Evolutionary conservation across 1,139 yeast genomes (phyloP).

Genomic region (Hemisphaericaspora xylofermentans): DNA sequence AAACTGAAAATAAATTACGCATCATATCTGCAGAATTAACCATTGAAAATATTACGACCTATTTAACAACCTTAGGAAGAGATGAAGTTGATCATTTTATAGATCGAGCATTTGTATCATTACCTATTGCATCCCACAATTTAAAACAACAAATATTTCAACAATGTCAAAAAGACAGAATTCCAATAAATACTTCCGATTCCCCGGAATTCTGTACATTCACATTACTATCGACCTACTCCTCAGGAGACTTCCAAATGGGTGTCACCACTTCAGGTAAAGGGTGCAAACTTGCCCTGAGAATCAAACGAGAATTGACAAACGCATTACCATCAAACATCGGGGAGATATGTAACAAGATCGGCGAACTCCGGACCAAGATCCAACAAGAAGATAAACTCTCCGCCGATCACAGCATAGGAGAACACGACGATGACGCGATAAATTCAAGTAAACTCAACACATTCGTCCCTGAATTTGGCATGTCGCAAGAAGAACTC

Average conservation of each 20-base stretch:
- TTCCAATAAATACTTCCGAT: constrained; percentile 82
- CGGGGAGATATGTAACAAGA: constrained; percentile 63
- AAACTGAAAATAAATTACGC: constrained; percentile 23
- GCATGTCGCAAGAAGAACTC: constrained; percentile 51
- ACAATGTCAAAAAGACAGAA: constrained; percentile 58
- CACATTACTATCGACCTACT: constrained; percentile 69
- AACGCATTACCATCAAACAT: constrained; percentile 66
- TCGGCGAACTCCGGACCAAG: constrained; percentile 62
- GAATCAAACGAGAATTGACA: constrained; percentile 74
- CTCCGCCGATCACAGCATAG: constrained; percentile 36
- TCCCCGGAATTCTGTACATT: constrained; percentile 72
- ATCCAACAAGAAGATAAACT: constrained; percentile 56
- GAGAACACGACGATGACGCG: constrained; percentile 71
- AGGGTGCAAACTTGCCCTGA: constrained; percentile 83
- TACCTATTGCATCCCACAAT: constrained; percentile 27
- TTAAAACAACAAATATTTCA: constrained; percentile 42
- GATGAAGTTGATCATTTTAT: constrained; percentile 59
- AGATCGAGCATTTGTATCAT: constrained; percentile 71
- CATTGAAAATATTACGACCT: constrained; percentile 15
- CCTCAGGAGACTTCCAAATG: constrained; percentile 72
- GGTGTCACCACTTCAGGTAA: constrained; percentile 87
- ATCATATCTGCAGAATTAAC: constrained; percentile 37
- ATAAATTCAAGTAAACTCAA: constrained; percentile 59
- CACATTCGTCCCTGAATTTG: constrained; percentile 59
- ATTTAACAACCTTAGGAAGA: constrained; percentile 50